Conservation (phyloP, 768 basidiomycete species). For the Termitomyces sp. region DNA sequence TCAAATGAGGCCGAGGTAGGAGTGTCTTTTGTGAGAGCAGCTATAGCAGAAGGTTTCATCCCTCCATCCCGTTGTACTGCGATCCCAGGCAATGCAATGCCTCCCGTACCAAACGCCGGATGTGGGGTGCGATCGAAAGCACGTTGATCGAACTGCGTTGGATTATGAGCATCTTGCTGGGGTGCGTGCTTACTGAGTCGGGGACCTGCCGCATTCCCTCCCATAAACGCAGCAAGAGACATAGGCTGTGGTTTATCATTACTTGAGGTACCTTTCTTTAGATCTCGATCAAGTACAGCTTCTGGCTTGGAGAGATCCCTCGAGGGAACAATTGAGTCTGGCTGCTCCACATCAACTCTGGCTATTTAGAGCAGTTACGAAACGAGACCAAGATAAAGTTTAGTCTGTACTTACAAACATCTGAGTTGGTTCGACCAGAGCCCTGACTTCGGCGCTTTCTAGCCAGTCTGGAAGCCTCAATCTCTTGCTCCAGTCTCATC, state of each 20-base stretch:
- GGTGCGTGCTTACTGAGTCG: constrained; percentile 68
- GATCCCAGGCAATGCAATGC: constrained; percentile 75
- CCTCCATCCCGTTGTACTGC: constrained; percentile 18
- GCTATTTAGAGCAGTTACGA: constrained; percentile 5
- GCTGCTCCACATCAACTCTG: constrained; percentile 1
- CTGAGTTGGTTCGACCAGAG: constrained; percentile 32
- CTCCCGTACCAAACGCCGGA: constrained; percentile 71
- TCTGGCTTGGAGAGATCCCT: constrained; percentile 30
- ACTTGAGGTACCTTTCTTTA: background rate
- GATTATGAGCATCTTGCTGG: constrained; percentile 61
- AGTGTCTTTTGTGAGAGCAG: constrained; percentile 2
- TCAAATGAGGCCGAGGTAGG: background rate
- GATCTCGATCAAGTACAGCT: constrained; percentile 3
- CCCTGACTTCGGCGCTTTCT: constrained; percentile 44
- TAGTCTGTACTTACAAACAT: constrained; percentile 37
- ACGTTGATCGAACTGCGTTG: constrained; percentile 62
- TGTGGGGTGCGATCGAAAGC: constrained; percentile 49
- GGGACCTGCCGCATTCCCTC: constrained; percentile 71
- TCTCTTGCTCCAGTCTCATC: constrained; percentile 58
- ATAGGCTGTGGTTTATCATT: constrained; percentile 35
- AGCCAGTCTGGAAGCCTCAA: constrained; percentile 48
- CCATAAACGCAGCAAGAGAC: constrained; percentile 79
- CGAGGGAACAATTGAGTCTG: constrained; percentile 1
- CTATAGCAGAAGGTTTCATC: constrained; percentile 6
- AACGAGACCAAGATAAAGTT: background rate